phyloP scores from a whole-genome alignment of 331 rosid species.

The Spiraea crenata region DNA sequence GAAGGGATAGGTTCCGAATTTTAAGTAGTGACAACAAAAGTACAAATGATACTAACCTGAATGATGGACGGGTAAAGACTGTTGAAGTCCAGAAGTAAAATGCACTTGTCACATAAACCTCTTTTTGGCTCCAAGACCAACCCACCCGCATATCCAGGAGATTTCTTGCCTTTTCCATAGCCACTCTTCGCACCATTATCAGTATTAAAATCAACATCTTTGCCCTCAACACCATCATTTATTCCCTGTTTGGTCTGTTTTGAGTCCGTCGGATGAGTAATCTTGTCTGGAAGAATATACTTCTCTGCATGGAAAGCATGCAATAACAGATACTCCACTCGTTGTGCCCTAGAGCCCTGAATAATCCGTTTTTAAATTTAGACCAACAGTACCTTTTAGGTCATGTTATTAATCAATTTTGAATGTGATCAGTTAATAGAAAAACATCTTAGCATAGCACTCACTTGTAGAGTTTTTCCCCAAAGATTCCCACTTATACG shows the following conservation, averaged over 20 bases:
- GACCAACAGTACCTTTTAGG: conserved; percentile 10
- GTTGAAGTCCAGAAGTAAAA: conserved; percentile 89
- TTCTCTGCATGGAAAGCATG: conserved; percentile 93
- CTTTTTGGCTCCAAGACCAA: conserved; percentile 95
- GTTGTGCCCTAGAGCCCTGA: conserved; percentile 98
- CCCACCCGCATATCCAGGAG: conserved; percentile 89
- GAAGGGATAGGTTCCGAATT: too few relatives aligned
- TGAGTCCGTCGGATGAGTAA: conserved; percentile 50
- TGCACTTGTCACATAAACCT: conserved; percentile 91
- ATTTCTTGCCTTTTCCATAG: conserved; percentile 73
- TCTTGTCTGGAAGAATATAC: conserved; percentile 86
- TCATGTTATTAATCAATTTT: conserved; percentile 18
- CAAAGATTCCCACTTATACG: conserved; percentile 92
- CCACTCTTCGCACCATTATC: conserved; percentile 51
- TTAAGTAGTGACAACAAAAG: too few relatives aligned
- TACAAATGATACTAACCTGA: conserved; percentile 50
- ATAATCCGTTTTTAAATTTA: conserved; percentile 23
- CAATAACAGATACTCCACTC: conserved; percentile 91
- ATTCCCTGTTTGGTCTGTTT: conserved; percentile 54
- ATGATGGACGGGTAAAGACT: conserved; percentile 98
- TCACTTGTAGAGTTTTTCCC: conserved; percentile 96
- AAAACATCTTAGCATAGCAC: conserved; percentile 20
- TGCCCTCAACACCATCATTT: conserved; percentile 46
- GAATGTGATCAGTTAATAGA: conserved; percentile 7
- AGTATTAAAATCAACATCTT: conserved; percentile 47